Percentiles rank a stretch among this genome's conserved stretches.
Conservation (phyloP, 2,329 filamentous ascomycete genomes). For the Didymella sp. region DNA sequence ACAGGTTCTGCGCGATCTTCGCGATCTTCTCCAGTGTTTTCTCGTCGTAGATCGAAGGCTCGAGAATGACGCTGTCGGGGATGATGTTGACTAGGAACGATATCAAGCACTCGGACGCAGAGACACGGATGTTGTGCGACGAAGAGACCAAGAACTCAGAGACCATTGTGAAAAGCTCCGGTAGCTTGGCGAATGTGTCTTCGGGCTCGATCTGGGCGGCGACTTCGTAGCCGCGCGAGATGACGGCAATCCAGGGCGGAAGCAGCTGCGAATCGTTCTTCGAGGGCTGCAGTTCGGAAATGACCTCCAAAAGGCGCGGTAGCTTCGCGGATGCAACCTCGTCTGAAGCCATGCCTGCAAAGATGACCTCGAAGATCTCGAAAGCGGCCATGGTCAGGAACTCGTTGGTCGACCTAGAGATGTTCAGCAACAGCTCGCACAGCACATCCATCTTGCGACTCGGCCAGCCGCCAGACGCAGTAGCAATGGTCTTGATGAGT, state of each 20-base stretch:
- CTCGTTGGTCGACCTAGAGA: constrained; percentile 89
- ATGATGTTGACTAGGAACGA: constrained; percentile 93
- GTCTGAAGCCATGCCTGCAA: constrained; percentile 80
- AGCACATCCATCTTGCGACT: constrained; percentile 93
- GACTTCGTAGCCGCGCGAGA: constrained; percentile 94
- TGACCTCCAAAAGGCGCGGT: constrained; percentile 86
- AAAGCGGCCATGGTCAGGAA: constrained; percentile 96
- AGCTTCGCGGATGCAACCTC: constrained; percentile 89
- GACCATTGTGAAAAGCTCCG: constrained; percentile 81
- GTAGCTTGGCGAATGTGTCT: constrained; percentile 89
- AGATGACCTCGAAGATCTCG: constrained; percentile 97
- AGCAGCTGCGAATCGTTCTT: constrained; percentile 93
- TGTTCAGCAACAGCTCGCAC: constrained; percentile 86
- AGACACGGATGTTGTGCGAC: constrained; percentile 91
- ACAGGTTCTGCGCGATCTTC: constrained; percentile 72
- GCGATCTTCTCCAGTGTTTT: constrained; percentile 85
- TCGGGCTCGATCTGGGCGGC: constrained; percentile 86
- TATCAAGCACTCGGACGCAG: constrained; percentile 91
- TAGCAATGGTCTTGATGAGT: constrained; percentile 86
- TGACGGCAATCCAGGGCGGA: constrained; percentile 93
- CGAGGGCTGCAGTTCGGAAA: constrained; percentile 87
- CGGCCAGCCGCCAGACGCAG: constrained; percentile 90
- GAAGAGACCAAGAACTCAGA: constrained; percentile 82
- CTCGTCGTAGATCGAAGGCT: constrained; percentile 91
- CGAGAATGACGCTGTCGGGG: constrained; percentile 79